Evolutionary conservation across 1,284 basidiomycete species (phyloP).

Genomic region (Sanghuangporus sanghuang): DNA sequence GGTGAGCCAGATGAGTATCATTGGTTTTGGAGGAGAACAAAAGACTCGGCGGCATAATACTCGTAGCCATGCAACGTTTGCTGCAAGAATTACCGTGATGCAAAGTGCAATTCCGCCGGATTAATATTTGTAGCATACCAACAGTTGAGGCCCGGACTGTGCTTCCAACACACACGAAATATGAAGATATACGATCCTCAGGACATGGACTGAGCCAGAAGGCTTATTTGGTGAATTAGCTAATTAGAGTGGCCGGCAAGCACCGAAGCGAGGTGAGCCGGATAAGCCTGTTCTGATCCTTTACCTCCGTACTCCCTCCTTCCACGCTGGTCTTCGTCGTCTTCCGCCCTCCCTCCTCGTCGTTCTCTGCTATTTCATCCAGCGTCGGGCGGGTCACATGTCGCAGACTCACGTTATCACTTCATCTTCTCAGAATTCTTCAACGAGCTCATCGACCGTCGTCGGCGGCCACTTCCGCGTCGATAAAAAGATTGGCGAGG

Average conservation of each 20-base stretch:
- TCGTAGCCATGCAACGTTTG: too few species aligned
- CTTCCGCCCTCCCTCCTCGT: neutral
- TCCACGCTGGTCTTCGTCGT: neutral
- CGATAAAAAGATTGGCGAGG: conserved; percentile 85
- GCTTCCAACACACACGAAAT: too few species aligned
- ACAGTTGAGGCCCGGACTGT: too few species aligned
- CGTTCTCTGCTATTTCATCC: neutral
- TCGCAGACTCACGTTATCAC: conserved; percentile 18
- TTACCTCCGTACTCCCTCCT: neutral
- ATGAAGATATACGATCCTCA: too few species aligned
- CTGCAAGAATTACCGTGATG: too few species aligned
- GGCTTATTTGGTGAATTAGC: neutral
- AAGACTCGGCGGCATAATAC: too few species aligned
- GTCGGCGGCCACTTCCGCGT: conserved; percentile 74
- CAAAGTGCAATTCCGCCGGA: too few species aligned
- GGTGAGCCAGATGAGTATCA: too few species aligned
- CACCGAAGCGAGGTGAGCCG: neutral
- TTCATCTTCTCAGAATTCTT: conserved; percentile 14
- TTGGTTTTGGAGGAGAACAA: too few species aligned
- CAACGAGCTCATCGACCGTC: conserved; percentile 27
- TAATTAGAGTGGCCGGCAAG: neutral
- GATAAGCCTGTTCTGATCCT: neutral
- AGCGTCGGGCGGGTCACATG: neutral
- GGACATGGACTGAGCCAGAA: too few species aligned
- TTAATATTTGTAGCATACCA: too few species aligned